Evolutionary conservation across 371 early-diverging fungal genomes (phyloP).

Genomic region (Coemansia sp.): DNA sequence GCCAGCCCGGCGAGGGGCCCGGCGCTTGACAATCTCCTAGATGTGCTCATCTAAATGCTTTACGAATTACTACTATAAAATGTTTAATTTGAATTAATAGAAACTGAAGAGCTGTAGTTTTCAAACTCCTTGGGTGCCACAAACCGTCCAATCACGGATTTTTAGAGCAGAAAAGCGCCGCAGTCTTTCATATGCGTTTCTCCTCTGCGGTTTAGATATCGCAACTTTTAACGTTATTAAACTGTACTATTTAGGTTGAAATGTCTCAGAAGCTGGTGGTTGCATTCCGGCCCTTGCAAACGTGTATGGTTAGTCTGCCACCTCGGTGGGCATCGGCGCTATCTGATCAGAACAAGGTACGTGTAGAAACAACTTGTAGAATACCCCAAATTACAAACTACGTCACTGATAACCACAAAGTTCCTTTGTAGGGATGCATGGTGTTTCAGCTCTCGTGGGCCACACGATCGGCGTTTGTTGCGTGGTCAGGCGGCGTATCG

Average conservation of each 20-base stretch:
- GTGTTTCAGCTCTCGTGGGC: constrained; percentile 29
- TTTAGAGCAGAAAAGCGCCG: not conserved
- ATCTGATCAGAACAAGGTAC: constrained; percentile 35
- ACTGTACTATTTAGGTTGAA: not conserved
- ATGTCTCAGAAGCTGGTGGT: constrained; percentile 48
- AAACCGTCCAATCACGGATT: not conserved
- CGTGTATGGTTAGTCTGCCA: constrained; percentile 48
- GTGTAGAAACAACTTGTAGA: not conserved
- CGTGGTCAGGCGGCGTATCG: constrained; percentile 52
- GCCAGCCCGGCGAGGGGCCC: constrained; percentile 16
- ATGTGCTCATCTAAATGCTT: constrained; percentile 11
- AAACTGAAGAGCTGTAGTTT: not conserved
- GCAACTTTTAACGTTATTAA: constrained; percentile 5
- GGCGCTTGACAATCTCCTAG: constrained; percentile 25
- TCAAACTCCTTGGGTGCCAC: not conserved
- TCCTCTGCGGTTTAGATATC: too few species aligned
- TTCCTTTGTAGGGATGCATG: constrained; percentile 18
- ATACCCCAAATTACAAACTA: not conserved
- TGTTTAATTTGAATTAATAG: not conserved
- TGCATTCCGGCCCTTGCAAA: constrained; percentile 30
- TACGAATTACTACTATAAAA: not conserved
- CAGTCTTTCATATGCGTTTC: not conserved
- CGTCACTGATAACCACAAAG: not conserved
- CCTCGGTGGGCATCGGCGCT: constrained; percentile 40
- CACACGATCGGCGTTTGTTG: constrained; percentile 31